These are phyloP conservation scores for Enteropsectra breve DNA, from an alignment of 371 early-diverging fungal species.

Conservation along the genomic window DNA sequence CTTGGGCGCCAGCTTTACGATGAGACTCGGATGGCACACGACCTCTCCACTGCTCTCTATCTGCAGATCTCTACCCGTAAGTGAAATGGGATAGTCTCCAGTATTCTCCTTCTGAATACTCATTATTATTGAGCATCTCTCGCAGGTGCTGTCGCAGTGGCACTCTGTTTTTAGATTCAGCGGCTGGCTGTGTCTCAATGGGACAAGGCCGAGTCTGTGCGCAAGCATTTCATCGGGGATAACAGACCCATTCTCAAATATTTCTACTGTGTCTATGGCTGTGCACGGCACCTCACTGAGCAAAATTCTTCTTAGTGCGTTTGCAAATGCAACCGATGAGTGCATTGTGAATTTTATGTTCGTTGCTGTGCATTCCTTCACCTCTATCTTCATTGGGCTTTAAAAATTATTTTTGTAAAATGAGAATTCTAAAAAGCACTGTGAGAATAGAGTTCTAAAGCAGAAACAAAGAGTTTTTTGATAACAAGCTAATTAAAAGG, in stretches of 20 bases:
- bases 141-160: conserved; percentile 69
- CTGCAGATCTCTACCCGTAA: conserved; percentile 60
- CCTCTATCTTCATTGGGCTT: conserved; percentile 15
- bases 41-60: conserved; percentile 65
- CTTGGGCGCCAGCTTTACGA: conserved; percentile 83
- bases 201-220: conserved; percentile 90
- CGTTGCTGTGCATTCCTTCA: conserved; percentile 21
- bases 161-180: conserved; percentile 60
- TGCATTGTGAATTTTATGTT: conserved; percentile 63
- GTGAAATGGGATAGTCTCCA: conserved; percentile 13
- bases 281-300: conserved; percentile 66
- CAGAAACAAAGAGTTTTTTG: too few relatives aligned
- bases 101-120: conserved; percentile 63
- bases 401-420: not conserved
- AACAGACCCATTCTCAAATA: conserved; percentile 80
- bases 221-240: conserved; percentile 90
- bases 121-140: conserved; percentile 76
- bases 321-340: conserved; percentile 80
- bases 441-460: too few relatives aligned
- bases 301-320: conserved; percentile 82
- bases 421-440: too few relatives aligned
- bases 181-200: conserved; percentile 75
- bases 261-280: conserved; percentile 85
- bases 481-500: too few relatives aligned
- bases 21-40: conserved; percentile 73